A percentile compares a stretch with the other conserved stretches of the same genome.
These are phyloP conservation scores for Annulohypoxylon nitens DNA, from an alignment of 495 filamentous ascomycete species.

Conservation along the genomic window DNA sequence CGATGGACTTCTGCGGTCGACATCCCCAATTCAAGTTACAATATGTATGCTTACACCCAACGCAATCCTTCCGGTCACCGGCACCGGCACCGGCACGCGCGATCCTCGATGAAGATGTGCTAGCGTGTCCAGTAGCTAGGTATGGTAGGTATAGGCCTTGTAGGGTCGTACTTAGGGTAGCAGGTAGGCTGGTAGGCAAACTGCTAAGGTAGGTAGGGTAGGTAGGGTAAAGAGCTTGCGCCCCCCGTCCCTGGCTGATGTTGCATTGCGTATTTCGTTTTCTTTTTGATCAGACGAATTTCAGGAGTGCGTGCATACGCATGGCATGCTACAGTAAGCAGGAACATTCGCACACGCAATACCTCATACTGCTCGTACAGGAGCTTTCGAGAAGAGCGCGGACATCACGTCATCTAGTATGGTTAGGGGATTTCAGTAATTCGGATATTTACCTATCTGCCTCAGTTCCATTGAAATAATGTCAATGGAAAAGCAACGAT, in stretches of 20 bases:
- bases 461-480: conserved; percentile 26
- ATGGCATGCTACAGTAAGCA: conserved; percentile 50
- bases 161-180: not conserved
- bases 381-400: conserved; percentile 27
- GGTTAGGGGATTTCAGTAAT: not conserved
- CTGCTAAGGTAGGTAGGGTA: not conserved
- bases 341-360: conserved; percentile 25
- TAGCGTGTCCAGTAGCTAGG: conserved; percentile 8
- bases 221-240: conserved; percentile 35
- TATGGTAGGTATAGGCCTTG: not conserved
- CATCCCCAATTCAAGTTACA: conserved; percentile 25
- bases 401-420: conserved; percentile 32
- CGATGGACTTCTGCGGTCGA: conserved; percentile 31
- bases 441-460: conserved; percentile 35
- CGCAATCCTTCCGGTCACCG: conserved; percentile 36
- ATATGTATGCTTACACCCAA: conserved; percentile 18
- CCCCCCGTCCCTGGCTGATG: conserved; percentile 40
- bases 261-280: conserved; percentile 40
- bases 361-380: conserved; percentile 9
- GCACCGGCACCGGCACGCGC: conserved; percentile 27
- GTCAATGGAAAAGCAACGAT: conserved; percentile 28
- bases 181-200: conserved; percentile 5
- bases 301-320: conserved; percentile 48
- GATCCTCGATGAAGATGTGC: conserved; percentile 20
- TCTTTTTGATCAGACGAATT: conserved; percentile 39